Base-by-base conservation (phyloP, 2,329 filamentous ascomycete species). In the Ceratocystis lukuohia region DNA sequence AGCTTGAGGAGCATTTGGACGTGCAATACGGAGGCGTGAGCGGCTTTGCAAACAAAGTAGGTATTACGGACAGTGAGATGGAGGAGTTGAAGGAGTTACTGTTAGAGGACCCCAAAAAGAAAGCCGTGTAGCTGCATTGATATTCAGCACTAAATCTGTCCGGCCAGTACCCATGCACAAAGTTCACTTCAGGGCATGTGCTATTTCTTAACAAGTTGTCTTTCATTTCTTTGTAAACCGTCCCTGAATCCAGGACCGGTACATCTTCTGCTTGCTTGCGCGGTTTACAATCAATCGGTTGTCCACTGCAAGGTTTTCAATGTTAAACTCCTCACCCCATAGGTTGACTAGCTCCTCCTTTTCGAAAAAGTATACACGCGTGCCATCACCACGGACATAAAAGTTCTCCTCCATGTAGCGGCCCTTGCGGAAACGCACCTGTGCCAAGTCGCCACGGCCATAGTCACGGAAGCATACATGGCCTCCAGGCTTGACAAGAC, bases 311-410 rank as follows among this genome's bases (percentile, higher is more conserved):
- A 97, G 81, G 61, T 94, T 84, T 66, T 88, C 78, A 61, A 96
- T 78, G 66, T 73, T 70, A 62, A 68, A 70, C 64, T 74, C 73
- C 44, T 81, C 82, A 28, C 80, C 80, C 93, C 93, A 97, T 68
- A 97, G 93, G 56, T 81, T 75, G 65, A 83, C 81, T 65, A 99
- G 78, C 77, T 99, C 88, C 44, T 92, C 86, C 74, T 86, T 82
- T 67, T 96, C 93, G 73, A 99, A 99, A 76, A 99, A 99, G 76
- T 97, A 99, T 0, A 99, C 94, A 5, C 94, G 83, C 3, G 94
- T 99, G 1, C 94, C 94, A 75, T 99, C 94, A 1, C 94, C 94
- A 44, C 94, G 82, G 57, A 96, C 89, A 74, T 99, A 99, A 72
- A 99, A 99, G 73, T 97, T 99, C 76, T 97, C 94, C 66, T 91